phyloP scores from a whole-genome alignment of 768 basidiomycete genomes.

The Postia placenta region DNA sequence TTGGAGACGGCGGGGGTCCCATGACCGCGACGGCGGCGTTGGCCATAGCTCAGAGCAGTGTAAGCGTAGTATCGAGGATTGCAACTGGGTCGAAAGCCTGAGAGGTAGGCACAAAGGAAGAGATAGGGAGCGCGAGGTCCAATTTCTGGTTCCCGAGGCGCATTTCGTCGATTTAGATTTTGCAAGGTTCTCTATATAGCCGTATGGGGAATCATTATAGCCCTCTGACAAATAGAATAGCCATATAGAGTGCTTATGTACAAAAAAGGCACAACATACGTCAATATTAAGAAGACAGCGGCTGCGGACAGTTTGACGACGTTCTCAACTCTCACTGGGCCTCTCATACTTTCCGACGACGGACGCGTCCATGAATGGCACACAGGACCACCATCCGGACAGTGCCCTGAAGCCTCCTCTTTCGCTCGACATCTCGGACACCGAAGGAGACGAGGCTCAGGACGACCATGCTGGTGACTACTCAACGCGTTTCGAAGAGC shows the following conservation, averaged over 20 bases:
- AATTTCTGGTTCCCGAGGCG: too few relatives aligned
- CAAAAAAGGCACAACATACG: too few relatives aligned
- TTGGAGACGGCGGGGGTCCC: conserved; percentile 73
- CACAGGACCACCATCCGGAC: conserved; percentile 7
- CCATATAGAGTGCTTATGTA: too few relatives aligned
- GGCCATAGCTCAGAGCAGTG: conserved; percentile 35
- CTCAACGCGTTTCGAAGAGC: conserved; percentile 62
- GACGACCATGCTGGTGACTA: conserved; percentile 48
- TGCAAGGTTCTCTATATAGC: too few relatives aligned
- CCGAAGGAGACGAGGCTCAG: conserved; percentile 37
- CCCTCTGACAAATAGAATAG: too few relatives aligned
- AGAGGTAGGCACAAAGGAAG: conserved; percentile 2
- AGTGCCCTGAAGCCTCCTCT: conserved; percentile 4
- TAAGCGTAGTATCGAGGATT: too few relatives aligned
- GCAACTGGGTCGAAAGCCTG: too few relatives aligned
- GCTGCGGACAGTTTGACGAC: too few relatives aligned
- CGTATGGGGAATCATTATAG: too few relatives aligned
- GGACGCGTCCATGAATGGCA: conserved; percentile 23
- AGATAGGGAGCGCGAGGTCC: conserved; percentile 7
- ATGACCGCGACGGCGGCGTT: conserved; percentile 63
- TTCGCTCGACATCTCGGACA: conserved; percentile 31
- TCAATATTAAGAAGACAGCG: too few relatives aligned
- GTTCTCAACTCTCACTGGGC: too few relatives aligned
- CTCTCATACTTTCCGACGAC: not conserved
- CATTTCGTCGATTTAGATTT: too few relatives aligned